phyloP scores from a whole-genome alignment of 2,329 filamentous ascomycete species.

The Cryphonectria parasitica region DNA sequence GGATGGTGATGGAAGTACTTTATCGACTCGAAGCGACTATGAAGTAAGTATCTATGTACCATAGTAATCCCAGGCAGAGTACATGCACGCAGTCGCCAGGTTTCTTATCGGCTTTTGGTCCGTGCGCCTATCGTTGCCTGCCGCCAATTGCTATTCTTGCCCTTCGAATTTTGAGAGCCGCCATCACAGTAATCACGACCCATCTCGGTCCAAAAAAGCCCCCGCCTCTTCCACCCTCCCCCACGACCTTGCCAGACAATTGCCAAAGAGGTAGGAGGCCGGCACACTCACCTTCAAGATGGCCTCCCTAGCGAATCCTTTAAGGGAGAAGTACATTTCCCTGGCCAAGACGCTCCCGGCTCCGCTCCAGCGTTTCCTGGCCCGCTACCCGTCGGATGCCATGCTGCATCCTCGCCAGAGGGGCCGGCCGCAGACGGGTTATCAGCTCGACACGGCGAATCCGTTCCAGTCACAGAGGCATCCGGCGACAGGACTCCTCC shows the following conservation, averaged over 20 bases:
- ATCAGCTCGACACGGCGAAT: constrained; percentile 65
- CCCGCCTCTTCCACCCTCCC: constrained; percentile 5
- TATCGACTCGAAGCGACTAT: background rate
- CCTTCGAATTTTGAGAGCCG: constrained; percentile 25
- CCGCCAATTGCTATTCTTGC: constrained; percentile 7
- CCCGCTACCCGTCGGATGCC: constrained; percentile 78
- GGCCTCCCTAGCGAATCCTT: constrained; percentile 31
- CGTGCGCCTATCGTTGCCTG: constrained; percentile 20
- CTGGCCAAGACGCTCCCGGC: constrained; percentile 75
- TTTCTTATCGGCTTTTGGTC: background rate
- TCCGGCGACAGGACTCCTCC: constrained; percentile 78
- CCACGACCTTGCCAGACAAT: constrained; percentile 25
- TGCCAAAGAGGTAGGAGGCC: constrained; percentile 27
- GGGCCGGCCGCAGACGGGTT: constrained; percentile 47
- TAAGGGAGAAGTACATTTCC: constrained; percentile 48
- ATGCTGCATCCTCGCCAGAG: constrained; percentile 51
- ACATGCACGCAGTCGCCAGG: background rate
- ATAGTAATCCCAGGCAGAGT: background rate
- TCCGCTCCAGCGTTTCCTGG: constrained; percentile 83
- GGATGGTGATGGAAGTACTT: background rate
- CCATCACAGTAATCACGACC: background rate
- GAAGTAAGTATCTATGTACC: background rate
- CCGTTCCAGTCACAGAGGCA: constrained; percentile 84
- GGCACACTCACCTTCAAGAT: constrained; percentile 27
- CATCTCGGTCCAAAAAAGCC: background rate